Percentiles rank a stretch among this genome's conserved stretches.
phyloP scores from a whole-genome alignment of 495 filamentous ascomycete species.

The Penicillium lividum region DNA sequence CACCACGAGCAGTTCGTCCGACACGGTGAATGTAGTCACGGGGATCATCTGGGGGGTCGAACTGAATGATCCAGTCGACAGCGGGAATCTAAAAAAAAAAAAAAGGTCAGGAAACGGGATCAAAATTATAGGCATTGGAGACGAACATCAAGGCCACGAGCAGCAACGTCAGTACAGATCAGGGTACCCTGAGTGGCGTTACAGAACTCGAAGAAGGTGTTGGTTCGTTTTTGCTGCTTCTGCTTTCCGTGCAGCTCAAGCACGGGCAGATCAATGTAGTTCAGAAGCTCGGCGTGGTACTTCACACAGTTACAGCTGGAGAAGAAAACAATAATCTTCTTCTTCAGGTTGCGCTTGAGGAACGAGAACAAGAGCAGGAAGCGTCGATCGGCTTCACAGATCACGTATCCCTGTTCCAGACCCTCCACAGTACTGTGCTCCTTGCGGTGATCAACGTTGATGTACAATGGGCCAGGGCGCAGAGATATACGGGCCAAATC shows the following conservation, averaged over 20 bases:
- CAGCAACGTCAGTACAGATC: constrained; percentile 96
- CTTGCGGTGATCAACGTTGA: constrained; percentile 83
- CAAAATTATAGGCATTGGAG: not conserved
- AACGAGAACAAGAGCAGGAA: constrained; percentile 96
- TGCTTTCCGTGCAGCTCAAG: constrained; percentile 79
- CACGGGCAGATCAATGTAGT: constrained; percentile 96
- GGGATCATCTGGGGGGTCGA: constrained; percentile 90
- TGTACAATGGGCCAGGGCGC: constrained; percentile 88
- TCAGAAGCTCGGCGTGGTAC: constrained; percentile 89
- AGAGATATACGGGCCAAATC: constrained; percentile 94
- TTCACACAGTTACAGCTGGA: constrained; percentile 92
- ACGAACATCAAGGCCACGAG: constrained; percentile 82
- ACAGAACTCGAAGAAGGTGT: constrained; percentile 98
- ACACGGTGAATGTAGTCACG: constrained; percentile 96
- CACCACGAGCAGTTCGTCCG: constrained; percentile 88
- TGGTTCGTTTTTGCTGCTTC: constrained; percentile 96
- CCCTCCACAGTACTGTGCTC: constrained; percentile 86
- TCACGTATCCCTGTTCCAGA: constrained; percentile 91
- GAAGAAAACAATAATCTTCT: constrained; percentile 98
- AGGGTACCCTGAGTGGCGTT: constrained; percentile 88
- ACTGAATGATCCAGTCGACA: constrained; percentile 95
- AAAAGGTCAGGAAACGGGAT: constrained; percentile 8
- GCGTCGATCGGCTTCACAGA: constrained; percentile 89
- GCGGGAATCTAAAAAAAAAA: constrained; percentile 65
- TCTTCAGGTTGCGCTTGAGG: constrained; percentile 84